Evolutionary conservation across 176 grass and related monocot species (phyloP).

Genomic region (Oryza glumipatula): DNA sequence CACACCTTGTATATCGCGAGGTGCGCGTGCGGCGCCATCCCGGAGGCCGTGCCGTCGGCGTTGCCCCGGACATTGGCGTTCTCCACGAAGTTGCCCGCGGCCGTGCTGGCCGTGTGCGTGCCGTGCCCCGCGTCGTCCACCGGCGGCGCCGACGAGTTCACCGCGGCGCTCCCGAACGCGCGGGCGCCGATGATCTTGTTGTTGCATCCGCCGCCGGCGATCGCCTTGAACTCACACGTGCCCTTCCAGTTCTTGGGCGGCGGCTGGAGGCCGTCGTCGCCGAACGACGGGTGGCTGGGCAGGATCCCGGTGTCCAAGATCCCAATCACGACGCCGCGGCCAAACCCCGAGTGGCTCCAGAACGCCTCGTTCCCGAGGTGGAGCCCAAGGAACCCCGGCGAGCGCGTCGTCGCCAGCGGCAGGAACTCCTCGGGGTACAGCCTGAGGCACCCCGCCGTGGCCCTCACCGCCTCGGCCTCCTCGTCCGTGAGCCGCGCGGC

Average conservation of each 20-base stretch:
- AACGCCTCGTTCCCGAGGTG: conserved; percentile 58
- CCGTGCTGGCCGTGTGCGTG: conserved; percentile 81
- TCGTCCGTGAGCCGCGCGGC: conserved; percentile 72
- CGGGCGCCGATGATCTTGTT: conserved; percentile 80
- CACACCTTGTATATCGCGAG: conserved; percentile 86
- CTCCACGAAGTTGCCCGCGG: conserved; percentile 80
- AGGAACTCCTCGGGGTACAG: conserved; percentile 68
- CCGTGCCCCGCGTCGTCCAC: conserved; percentile 76
- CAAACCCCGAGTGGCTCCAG: conserved; percentile 67
- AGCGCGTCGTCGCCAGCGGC: conserved; percentile 73
- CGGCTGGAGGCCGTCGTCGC: conserved; percentile 60
- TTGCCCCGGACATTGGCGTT: conserved; percentile 75
- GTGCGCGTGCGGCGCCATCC: conserved; percentile 90
- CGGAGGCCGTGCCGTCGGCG: conserved; percentile 78
- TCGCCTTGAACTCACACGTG: conserved; percentile 62
- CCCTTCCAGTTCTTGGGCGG: conserved; percentile 69
- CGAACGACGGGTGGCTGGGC: conserved; percentile 83
- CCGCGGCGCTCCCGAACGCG: conserved; percentile 62
- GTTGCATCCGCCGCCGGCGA: conserved; percentile 60
- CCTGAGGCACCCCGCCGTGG: conserved; percentile 51
- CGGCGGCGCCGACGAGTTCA: conserved; percentile 62
- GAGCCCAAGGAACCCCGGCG: conserved; percentile 81
- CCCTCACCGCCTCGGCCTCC: conserved; percentile 53
- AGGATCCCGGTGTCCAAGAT: conserved; percentile 78
- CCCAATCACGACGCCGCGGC: conserved; percentile 67